Evolutionary conservation across 176 grass and related monocot species (phyloP).

Genomic region (maize (Zea mays)): Zm-B73-REFERENCE-NAM-5.0 NC_050097.1:24072501-24073000

Average conservation of each 20-base stretch:
- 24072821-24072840: neutral
- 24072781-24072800: neutral
- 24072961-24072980: neutral
- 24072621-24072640: neutral
- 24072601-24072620: neutral
- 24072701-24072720: neutral
- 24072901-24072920: too few species aligned
- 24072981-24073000: neutral
- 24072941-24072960: neutral
- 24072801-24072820: neutral
- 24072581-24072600: too few species aligned
- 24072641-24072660: neutral
- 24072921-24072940: too few species aligned
- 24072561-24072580: too few species aligned
- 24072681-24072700: neutral
- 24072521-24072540: too few species aligned
- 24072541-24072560: too few species aligned
- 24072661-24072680: too few species aligned
- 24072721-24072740: neutral
- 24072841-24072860: neutral
- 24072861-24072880: too few species aligned
- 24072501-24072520: too few species aligned
- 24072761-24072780: neutral
- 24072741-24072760: conserved; percentile 14
- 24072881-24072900: too few species aligned